These are phyloP conservation scores for Arabidopsis thaliana DNA, from an alignment of 345 rosid species.

Conservation along the genomic window DNA sequence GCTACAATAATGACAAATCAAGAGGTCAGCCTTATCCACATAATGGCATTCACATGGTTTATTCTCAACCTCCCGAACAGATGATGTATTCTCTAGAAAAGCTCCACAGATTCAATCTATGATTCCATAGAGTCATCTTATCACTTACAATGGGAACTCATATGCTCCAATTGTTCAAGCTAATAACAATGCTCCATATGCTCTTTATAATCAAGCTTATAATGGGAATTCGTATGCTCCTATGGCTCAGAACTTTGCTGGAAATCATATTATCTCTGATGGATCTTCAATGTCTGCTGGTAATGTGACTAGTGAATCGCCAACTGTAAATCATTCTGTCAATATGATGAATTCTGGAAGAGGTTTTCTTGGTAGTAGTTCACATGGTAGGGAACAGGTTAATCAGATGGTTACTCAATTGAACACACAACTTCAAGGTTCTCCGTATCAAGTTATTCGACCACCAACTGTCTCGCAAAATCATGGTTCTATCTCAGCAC, in stretches of 20 bases:
- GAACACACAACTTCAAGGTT: background rate
- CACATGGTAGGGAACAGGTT: background rate
- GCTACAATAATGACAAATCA: no score
- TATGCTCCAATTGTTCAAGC: no score
- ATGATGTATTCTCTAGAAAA: background rate
- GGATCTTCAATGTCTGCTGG: background rate
- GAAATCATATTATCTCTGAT: background rate
- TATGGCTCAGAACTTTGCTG: no score
- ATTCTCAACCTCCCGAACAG: background rate
- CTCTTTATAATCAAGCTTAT: no score
- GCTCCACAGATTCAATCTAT: no score
- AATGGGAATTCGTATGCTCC: no score
- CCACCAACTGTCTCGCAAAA: background rate
- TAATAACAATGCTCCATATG: no score
- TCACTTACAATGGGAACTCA: no score
- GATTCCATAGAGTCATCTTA: no score
- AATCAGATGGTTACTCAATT: background rate
- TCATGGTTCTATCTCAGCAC: background rate
- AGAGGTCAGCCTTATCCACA: background rate
- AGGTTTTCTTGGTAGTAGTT: background rate
- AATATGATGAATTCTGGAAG: background rate
- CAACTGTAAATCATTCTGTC: rapidly evolving
- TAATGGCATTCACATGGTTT: background rate
- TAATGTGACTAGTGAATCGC: no score
- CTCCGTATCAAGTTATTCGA: background rate